Percentiles rank a stretch among this genome's conserved stretches.
These are phyloP conservation scores for Ambrosia artemisiifolia DNA, from an alignment of 129 eudicot genomes.

Conservation along the genomic window DNA sequence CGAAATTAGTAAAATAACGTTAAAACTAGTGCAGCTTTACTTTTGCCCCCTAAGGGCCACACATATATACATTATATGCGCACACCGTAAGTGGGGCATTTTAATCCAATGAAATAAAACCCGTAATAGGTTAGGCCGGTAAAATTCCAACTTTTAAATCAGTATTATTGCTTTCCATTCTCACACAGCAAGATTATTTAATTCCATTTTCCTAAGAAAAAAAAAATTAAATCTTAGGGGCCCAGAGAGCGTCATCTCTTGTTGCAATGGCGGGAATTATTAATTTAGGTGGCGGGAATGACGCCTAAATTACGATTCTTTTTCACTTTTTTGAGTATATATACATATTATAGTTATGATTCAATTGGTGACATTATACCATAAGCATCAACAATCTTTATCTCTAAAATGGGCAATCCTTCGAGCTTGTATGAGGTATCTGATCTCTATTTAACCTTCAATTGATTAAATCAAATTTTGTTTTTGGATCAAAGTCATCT, in stretches of 20 bases:
- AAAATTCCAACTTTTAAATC: too few species aligned
- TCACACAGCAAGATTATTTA: too few species aligned
- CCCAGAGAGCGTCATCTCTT: not conserved
- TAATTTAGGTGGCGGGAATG: conserved; percentile 11
- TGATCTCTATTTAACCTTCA: not conserved
- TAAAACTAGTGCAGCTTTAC: too few species aligned
- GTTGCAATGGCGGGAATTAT: conserved; percentile 23
- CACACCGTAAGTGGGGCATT: too few species aligned
- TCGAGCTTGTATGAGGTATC: conserved; percentile 69
- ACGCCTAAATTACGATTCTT: too few species aligned
- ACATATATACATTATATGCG: too few species aligned
- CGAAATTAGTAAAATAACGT: too few species aligned
- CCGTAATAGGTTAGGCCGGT: too few species aligned
- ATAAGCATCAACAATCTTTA: not conserved
- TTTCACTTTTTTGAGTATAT: not conserved
- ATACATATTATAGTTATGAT: not conserved
- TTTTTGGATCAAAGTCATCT: not conserved
- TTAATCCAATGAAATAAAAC: too few species aligned
- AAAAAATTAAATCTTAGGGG: not conserved
- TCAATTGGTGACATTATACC: not conserved
- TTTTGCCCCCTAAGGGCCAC: too few species aligned
- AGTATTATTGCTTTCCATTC: too few species aligned
- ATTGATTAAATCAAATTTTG: not conserved
- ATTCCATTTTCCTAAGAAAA: too few species aligned
- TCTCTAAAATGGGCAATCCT: conserved; percentile 42